These are phyloP conservation scores for Camelina hispida DNA, from an alignment of 345 rosid genomes.

Conservation along the genomic window DNA sequence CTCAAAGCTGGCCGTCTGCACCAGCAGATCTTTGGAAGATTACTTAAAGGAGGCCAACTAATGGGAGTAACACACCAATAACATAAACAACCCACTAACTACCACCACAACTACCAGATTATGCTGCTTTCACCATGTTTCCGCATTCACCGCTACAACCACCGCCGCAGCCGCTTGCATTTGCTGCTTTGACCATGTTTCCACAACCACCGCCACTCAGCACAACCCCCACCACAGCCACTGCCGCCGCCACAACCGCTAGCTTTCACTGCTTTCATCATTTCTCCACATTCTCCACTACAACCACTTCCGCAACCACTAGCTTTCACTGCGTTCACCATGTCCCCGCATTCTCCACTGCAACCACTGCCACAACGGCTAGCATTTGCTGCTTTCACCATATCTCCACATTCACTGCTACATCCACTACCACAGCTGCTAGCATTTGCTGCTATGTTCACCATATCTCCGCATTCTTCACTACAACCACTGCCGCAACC, in stretches of 20 bases:
- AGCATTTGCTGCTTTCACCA: background rate
- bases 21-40: too few relatives aligned
- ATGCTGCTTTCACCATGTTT: slow-evolving; percentile 26
- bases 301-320: slow-evolving; percentile 45
- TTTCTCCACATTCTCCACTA: slow-evolving; percentile 17
- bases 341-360: slow-evolving; percentile 23
- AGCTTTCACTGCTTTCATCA: background rate
- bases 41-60: too few relatives aligned
- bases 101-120: slow-evolving; percentile 8
- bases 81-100: too few relatives aligned
- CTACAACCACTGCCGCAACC: slow-evolving; percentile 43
- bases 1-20: too few relatives aligned
- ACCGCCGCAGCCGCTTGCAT: slow-evolving; percentile 9
- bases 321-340: slow-evolving; percentile 2
- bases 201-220: slow-evolving; percentile 37
- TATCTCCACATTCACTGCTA: slow-evolving; percentile 20
- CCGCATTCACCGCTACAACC: slow-evolving; percentile 42
- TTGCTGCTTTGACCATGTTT: slow-evolving; percentile 3
- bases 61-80: too few relatives aligned
- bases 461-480: slow-evolving; percentile 35
- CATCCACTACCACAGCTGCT: slow-evolving; percentile 44
- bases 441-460: slow-evolving; percentile 2
- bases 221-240: slow-evolving; percentile 40
- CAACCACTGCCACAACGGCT: slow-evolving; percentile 26
- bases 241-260: slow-evolving; percentile 25